Conservation (phyloP, 2,329 filamentous ascomycete species). For the Fusarium udum region DNA sequence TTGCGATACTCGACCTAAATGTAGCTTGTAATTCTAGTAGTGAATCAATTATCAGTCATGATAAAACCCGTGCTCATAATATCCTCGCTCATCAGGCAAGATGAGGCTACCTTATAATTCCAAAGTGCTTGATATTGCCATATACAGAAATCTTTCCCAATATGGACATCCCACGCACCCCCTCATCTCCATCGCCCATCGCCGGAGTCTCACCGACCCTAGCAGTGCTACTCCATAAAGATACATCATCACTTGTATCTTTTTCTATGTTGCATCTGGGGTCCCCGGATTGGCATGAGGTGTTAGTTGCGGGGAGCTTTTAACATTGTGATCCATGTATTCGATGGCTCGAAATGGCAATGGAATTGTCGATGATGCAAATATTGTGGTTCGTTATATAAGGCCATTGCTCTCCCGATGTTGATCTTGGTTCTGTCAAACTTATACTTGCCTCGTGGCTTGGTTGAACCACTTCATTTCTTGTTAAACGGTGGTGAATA, state of each 20-base stretch:
- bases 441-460: background rate
- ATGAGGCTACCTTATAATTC: background rate
- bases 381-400: slow-evolving; percentile 2
- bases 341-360: background rate
- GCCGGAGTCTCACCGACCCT: slow-evolving; percentile 23
- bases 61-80: background rate
- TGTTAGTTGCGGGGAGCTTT: background rate
- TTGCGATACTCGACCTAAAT: background rate
- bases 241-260: background rate
- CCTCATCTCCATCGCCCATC: background rate
- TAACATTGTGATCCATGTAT: background rate
- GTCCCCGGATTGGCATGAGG: slow-evolving; percentile 34
- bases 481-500: background rate
- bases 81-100: background rate
- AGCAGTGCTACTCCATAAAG: background rate
- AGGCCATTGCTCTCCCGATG: background rate
- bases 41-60: background rate
- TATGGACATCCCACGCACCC: slow-evolving; percentile 18
- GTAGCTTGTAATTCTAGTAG: background rate
- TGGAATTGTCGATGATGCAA: background rate
- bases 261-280: slow-evolving; percentile 28
- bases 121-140: slow-evolving; percentile 23
- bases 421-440: background rate
- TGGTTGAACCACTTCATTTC: background rate
- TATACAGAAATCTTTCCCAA: slow-evolving; percentile 5